Evolutionary conservation across 371 early-diverging fungal species (phyloP).

Genomic region (Homolaphlyctis polyrhiza): DNA sequence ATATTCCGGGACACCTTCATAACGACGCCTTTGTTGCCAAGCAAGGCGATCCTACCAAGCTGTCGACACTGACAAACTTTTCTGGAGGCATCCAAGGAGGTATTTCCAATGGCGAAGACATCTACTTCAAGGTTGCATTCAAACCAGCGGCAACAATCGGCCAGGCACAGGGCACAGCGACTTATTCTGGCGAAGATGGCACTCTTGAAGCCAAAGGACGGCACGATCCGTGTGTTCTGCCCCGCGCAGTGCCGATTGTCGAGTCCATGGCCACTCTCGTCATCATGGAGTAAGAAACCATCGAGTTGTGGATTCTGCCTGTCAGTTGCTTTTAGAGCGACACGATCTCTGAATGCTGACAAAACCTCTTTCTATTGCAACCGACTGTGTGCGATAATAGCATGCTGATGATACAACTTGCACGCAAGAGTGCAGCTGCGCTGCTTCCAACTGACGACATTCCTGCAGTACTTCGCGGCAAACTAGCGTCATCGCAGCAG

Average conservation of each 20-base stretch:
- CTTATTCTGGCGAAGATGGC: constrained; percentile 78
- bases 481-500: too few species aligned
- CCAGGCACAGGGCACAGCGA: constrained; percentile 80
- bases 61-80: constrained; percentile 86
- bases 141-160: constrained; percentile 96
- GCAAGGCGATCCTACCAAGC: constrained; percentile 40
- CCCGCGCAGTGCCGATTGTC: constrained; percentile 94
- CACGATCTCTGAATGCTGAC: too few species aligned
- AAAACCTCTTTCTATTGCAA: not conserved
- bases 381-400: not conserved
- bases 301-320: too few species aligned
- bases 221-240: constrained; percentile 96
- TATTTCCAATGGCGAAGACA: constrained; percentile 90
- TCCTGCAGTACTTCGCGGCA: not conserved
- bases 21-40: constrained; percentile 82
- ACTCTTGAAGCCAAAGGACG: constrained; percentile 88
- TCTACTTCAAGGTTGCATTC: constrained; percentile 96
- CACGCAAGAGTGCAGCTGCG: not conserved
- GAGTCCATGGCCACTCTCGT: constrained; percentile 94
- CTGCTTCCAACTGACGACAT: not conserved
- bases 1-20: constrained; percentile 81
- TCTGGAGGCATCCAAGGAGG: constrained; percentile 95
- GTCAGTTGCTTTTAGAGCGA: too few species aligned
- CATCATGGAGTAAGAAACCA: constrained; percentile 72
- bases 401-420: not conserved